Conservation (phyloP, 2,329 filamentous ascomycete species). For the Epichloe elymi region DNA sequence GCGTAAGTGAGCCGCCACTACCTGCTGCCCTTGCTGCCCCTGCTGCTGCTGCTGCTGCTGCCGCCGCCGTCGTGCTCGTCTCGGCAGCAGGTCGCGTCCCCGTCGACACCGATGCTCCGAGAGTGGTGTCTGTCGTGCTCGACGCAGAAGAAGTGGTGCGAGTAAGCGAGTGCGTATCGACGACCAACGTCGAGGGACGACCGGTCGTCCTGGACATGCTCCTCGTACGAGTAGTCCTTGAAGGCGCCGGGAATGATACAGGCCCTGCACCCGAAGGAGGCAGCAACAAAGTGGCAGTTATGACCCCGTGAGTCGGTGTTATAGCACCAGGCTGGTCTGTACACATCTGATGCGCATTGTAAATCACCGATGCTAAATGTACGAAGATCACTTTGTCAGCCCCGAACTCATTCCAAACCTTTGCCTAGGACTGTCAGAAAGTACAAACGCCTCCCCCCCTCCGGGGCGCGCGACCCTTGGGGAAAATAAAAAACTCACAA, state of each 20-base stretch:
- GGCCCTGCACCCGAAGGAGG: slow-evolving; percentile 15
- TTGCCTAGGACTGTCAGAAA: too few species aligned
- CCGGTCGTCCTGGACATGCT: slow-evolving; percentile 1
- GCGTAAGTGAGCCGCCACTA: slow-evolving; percentile 14
- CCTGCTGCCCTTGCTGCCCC: slow-evolving; percentile 8
- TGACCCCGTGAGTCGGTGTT: slow-evolving; percentile 42
- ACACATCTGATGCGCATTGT: slow-evolving; percentile 48
- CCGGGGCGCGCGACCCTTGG: too few species aligned
- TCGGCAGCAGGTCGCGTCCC: slow-evolving; percentile 4
- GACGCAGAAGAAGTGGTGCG: neutral
- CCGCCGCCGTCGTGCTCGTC: neutral
- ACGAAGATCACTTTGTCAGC: neutral
- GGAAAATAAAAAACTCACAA: slow-evolving; percentile 13
- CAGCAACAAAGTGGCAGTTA: slow-evolving; percentile 42
- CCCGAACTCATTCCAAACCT: neutral
- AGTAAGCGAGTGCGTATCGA: slow-evolving; percentile 4
- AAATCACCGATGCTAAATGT: slow-evolving; percentile 26
- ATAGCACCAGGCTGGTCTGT: slow-evolving; percentile 33
- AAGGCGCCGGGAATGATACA: slow-evolving; percentile 15
- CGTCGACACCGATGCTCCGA: slow-evolving; percentile 2
- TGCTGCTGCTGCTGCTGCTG: slow-evolving; percentile 3
- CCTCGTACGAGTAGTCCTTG: slow-evolving; percentile 3
- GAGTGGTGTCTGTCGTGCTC: neutral
- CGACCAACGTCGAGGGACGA: slow-evolving; percentile 2
- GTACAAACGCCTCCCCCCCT: too few species aligned